Conservation (phyloP, 805 yeast genomes). For the Zygoascus biomembranicola region DNA sequence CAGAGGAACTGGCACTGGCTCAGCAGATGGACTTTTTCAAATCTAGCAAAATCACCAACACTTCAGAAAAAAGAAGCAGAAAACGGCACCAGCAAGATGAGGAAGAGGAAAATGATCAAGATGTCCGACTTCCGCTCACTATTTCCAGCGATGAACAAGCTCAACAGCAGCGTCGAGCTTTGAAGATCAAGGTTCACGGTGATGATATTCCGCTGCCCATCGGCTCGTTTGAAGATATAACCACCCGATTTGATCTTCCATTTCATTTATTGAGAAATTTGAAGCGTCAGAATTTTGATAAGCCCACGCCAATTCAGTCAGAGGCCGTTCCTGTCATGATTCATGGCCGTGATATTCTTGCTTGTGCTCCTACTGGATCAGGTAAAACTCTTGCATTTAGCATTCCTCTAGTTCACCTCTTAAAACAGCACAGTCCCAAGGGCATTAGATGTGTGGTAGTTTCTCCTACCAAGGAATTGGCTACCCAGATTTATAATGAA, state of each 20-base stretch:
- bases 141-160: conserved; percentile 56
- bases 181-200: conserved; percentile 69
- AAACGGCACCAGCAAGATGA: conserved; percentile 17
- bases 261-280: conserved; percentile 52
- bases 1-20: not conserved
- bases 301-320: conserved; percentile 89
- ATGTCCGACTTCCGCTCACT: conserved; percentile 32
- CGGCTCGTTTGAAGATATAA: conserved; percentile 78
- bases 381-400: conserved; percentile 92
- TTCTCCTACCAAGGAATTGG: conserved; percentile 92
- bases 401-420: conserved; percentile 66
- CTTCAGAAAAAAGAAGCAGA: not conserved
- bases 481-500: conserved; percentile 73
- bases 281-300: conserved; percentile 59
- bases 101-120: conserved; percentile 25
- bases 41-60: conserved; percentile 23
- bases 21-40: conserved; percentile 81
- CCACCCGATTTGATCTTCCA: conserved; percentile 58
- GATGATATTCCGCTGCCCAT: conserved; percentile 85
- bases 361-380: conserved; percentile 97
- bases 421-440: conserved; percentile 27
- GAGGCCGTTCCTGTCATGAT: conserved; percentile 77
- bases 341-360: conserved; percentile 66
- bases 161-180: conserved; percentile 44
- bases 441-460: conserved; percentile 71